A percentile compares a stretch with the other conserved stretches of the same genome.
phyloP scores from a whole-genome alignment of 306 rosid species.

The Lithocarpus polystachyus region DNA sequence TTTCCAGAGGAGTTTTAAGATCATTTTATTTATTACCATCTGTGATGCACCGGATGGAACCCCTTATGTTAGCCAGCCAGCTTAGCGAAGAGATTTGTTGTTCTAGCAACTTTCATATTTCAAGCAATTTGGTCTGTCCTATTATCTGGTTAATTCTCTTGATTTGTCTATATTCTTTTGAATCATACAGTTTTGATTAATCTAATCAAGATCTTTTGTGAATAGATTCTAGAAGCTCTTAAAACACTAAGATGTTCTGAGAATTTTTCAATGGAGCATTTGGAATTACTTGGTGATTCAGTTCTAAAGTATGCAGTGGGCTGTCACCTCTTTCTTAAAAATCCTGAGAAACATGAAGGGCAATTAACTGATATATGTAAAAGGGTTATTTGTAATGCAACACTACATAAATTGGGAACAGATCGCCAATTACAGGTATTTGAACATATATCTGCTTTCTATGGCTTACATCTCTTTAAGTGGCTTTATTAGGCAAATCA shows the following conservation, averaged over 20 bases:
- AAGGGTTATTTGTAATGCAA: conserved; percentile 60
- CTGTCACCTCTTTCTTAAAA: conserved; percentile 77
- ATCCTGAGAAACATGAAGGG: conserved; percentile 78
- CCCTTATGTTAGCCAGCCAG: conserved; percentile 83
- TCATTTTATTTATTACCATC: conserved; percentile 83
- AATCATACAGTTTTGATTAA: conserved; percentile 6
- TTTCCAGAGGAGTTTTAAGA: conserved; percentile 55
- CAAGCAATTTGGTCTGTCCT: conserved; percentile 64
- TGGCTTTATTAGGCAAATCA: not conserved
- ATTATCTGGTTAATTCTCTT: conserved; percentile 4
- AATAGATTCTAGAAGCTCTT: conserved; percentile 83
- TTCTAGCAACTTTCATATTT: conserved; percentile 38
- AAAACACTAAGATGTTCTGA: conserved; percentile 76
- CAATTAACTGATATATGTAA: conserved; percentile 48
- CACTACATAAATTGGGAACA: conserved; percentile 66
- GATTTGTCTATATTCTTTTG: conserved; percentile 6
- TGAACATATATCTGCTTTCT: not conserved
- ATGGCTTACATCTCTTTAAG: not conserved
- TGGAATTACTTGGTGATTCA: conserved; percentile 95
- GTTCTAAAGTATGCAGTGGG: conserved; percentile 75
- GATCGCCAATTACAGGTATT: conserved; percentile 67
- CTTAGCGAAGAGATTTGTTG: conserved; percentile 73
- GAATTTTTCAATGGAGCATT: conserved; percentile 82
- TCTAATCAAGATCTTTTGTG: conserved; percentile 16
- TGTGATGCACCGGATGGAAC: conserved; percentile 74